These are phyloP conservation scores for Starmera amethionina DNA, from an alignment of 805 yeast genomes.

Conservation along the genomic window DNA sequence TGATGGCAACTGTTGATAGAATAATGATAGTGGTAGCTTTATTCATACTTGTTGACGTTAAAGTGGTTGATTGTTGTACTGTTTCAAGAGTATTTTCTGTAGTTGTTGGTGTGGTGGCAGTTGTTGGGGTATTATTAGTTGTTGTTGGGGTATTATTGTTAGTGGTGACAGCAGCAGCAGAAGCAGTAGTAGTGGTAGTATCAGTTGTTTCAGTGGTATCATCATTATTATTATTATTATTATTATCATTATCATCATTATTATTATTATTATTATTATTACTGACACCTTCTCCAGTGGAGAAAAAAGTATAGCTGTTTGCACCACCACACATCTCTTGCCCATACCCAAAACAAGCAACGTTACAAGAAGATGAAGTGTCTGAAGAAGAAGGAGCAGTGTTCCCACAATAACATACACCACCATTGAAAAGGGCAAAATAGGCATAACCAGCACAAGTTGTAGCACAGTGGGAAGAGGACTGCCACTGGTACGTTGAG, in stretches of 20 bases:
- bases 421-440: conserved; percentile 39
- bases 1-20: conserved; percentile 11
- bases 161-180: conserved; percentile 22
- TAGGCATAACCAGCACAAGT: conserved; percentile 31
- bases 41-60: conserved; percentile 10
- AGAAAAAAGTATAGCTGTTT: conserved; percentile 34
- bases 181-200: conserved; percentile 11
- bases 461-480: conserved; percentile 33
- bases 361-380: conserved; percentile 23
- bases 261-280: conserved; percentile 1
- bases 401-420: conserved; percentile 52
- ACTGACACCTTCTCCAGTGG: conserved; percentile 18
- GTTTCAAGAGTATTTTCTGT: conserved; percentile 10
- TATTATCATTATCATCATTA: conserved; percentile 3
- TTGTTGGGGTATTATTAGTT: conserved; percentile 3
- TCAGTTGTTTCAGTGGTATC: background rate
- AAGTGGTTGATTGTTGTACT: conserved; percentile 14
- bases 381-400: conserved; percentile 27
- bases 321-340: conserved; percentile 56
- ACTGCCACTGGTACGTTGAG: conserved; percentile 37
- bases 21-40: conserved; percentile 13
- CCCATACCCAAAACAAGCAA: conserved; percentile 48
- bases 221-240: conserved; percentile 1
- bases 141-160: conserved; percentile 16
- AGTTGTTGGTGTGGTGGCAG: conserved; percentile 2